Conservation (phyloP, 805 yeast species). For the Wickerhamiella dianesei region DNA sequence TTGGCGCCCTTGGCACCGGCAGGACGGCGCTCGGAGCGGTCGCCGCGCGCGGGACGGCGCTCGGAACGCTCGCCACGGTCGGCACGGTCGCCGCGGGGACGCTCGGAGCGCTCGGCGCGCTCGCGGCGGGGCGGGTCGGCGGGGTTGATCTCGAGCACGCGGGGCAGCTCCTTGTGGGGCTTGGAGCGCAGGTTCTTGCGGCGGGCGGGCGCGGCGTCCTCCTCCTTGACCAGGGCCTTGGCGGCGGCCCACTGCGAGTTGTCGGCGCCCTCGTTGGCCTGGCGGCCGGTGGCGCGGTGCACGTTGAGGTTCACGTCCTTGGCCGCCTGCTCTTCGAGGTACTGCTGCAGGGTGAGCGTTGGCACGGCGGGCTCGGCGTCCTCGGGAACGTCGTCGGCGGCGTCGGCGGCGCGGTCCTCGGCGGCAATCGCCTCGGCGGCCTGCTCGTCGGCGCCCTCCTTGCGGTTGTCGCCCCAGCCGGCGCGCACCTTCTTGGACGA, state of each 20-base stretch:
- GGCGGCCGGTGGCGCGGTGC: slow-evolving; percentile 18
- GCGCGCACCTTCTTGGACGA: slow-evolving; percentile 69
- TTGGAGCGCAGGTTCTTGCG: slow-evolving; percentile 59
- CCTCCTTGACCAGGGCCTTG: slow-evolving; percentile 52
- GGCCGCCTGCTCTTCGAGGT: slow-evolving; percentile 37
- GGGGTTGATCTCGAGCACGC: slow-evolving; percentile 31
- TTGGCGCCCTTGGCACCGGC: slow-evolving; percentile 8
- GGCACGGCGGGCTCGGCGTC: slow-evolving; percentile 38
- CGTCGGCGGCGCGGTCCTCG: slow-evolving; percentile 28
- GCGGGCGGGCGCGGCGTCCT: slow-evolving; percentile 37
- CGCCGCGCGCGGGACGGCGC: slow-evolving; percentile 18
- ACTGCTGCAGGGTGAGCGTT: slow-evolving; percentile 58
- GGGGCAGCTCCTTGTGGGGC: slow-evolving; percentile 61
- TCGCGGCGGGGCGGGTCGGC: slow-evolving; percentile 27
- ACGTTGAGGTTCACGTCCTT: slow-evolving; percentile 31
- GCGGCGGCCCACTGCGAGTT: slow-evolving; percentile 34
- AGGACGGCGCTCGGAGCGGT: slow-evolving; percentile 11
- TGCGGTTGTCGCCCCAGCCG: slow-evolving; percentile 78
- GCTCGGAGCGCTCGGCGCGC: slow-evolving; percentile 33
- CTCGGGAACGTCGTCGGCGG: slow-evolving; percentile 29
- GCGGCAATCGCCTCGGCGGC: slow-evolving; percentile 33
- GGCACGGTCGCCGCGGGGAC: slow-evolving; percentile 23
- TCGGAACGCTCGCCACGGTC: slow-evolving; percentile 24
- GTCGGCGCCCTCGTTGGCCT: slow-evolving; percentile 48
- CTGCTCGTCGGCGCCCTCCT: slow-evolving; percentile 50